Conservation (phyloP, 2,329 filamentous ascomycete genomes). For the Myriosclerotinia duriaeana region DNA sequence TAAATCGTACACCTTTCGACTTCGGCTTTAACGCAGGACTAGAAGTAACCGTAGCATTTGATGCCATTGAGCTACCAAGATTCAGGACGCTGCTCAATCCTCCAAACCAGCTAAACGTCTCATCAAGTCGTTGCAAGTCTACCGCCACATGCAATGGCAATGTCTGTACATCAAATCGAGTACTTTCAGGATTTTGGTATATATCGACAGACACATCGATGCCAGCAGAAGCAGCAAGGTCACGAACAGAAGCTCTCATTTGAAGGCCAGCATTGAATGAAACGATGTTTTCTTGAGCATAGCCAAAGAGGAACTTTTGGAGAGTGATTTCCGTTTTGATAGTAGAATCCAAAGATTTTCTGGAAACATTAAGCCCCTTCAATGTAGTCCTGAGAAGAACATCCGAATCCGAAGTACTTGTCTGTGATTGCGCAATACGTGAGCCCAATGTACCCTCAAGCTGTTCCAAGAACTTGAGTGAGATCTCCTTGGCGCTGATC, state of each 20-base stretch:
- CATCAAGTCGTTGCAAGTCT: constrained; percentile 78
- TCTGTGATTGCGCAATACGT: constrained; percentile 18
- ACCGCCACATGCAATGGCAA: constrained; percentile 74
- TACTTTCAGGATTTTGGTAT: constrained; percentile 46
- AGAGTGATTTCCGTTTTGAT: constrained; percentile 42
- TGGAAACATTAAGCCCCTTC: constrained; percentile 35
- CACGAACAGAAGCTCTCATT: constrained; percentile 59
- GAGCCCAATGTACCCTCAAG: constrained; percentile 36
- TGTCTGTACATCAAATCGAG: constrained; percentile 66
- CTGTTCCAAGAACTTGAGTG: constrained; percentile 39
- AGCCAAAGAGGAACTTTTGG: constrained; percentile 61
- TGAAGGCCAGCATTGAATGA: constrained; percentile 60
- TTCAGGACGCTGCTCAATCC: constrained; percentile 89
- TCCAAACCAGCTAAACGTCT: constrained; percentile 84
- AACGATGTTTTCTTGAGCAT: constrained; percentile 60
- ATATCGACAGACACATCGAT: constrained; percentile 59
- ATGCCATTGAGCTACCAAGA: constrained; percentile 79
- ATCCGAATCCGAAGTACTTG: constrained; percentile 29
- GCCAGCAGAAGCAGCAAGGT: constrained; percentile 57
- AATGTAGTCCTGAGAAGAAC: constrained; percentile 37
- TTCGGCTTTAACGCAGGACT: constrained; percentile 45
- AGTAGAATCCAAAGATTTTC: constrained; percentile 23
- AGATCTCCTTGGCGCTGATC: constrained; percentile 35
- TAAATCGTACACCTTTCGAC: constrained; percentile 59
- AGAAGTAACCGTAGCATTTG: constrained; percentile 58